Evolutionary conservation across 2,329 filamentous ascomycete species (phyloP).

Genomic region (Aspergillus fijiensis): DNA sequence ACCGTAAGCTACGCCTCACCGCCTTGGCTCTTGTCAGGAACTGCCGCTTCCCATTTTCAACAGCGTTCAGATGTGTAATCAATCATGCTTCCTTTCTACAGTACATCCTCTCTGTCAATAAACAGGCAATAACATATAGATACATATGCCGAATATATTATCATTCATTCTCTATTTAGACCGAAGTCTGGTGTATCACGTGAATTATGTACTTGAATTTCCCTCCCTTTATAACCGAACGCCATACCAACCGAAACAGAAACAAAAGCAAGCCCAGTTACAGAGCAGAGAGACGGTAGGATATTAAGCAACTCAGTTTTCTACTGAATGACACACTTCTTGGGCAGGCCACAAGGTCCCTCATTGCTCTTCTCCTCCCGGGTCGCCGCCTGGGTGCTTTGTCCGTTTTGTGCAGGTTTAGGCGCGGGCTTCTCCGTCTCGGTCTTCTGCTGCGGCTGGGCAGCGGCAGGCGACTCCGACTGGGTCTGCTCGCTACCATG

Average conservation of each 20-base stretch:
- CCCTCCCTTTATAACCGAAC: slow-evolving; percentile 11
- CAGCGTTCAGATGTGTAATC: no score
- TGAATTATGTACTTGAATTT: slow-evolving; percentile 2
- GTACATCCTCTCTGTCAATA: no score
- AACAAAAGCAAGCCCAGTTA: slow-evolving; percentile 10
- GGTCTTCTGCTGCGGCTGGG: slow-evolving; percentile 19
- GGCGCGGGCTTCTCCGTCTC: slow-evolving; percentile 21
- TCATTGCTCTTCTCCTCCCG: slow-evolving; percentile 51
- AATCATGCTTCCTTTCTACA: no score
- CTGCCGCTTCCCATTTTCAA: not conserved
- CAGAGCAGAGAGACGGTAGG: slow-evolving; percentile 4
- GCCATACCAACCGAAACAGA: slow-evolving; percentile 14
- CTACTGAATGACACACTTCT: slow-evolving; percentile 69
- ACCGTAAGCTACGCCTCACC: slow-evolving; percentile 9
- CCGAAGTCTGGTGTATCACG: not conserved
- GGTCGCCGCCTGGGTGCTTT: slow-evolving; percentile 39
- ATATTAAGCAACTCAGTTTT: slow-evolving; percentile 20
- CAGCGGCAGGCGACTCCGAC: slow-evolving; percentile 29
- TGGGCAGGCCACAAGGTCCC: slow-evolving; percentile 72
- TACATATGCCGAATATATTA: slow-evolving; percentile 2
- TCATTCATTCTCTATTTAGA: slow-evolving; percentile 7
- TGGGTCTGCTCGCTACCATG: slow-evolving; percentile 55
- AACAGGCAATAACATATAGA: no score
- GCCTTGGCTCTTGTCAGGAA: not conserved
- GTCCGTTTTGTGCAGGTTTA: slow-evolving; percentile 33